Percentiles rank a stretch among this genome's conserved stretches.
Evolutionary conservation across 2,329 filamentous ascomycete species (phyloP).

Genomic region (Neoscytalidium dimidiatum): DNA sequence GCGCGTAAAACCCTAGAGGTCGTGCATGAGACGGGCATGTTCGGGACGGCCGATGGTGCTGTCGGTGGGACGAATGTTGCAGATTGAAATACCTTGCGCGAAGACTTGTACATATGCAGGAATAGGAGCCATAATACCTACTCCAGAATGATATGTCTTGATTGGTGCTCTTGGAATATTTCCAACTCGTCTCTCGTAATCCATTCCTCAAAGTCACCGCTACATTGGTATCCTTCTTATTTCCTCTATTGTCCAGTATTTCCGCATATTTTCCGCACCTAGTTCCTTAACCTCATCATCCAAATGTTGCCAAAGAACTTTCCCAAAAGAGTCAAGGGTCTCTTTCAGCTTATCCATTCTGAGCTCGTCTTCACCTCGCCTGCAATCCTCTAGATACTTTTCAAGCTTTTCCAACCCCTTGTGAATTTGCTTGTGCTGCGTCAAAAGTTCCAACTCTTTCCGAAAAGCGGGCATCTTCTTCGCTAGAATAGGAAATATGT

Average conservation of each 20-base stretch:
- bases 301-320: slow-evolving; percentile 78
- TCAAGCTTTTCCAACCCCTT: slow-evolving; percentile 68
- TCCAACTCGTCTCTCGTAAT: not conserved
- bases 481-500: slow-evolving; percentile 79
- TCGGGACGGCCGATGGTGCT: not conserved
- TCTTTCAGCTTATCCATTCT: slow-evolving; percentile 61
- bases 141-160: not conserved
- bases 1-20: not conserved
- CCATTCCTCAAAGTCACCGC: not conserved
- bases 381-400: slow-evolving; percentile 65
- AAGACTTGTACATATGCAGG: not conserved
- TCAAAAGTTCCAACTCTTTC: slow-evolving; percentile 64
- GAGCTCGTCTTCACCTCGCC: slow-evolving; percentile 62
- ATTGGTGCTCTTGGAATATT: not conserved
- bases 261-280: slow-evolving; percentile 84
- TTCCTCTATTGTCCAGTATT: slow-evolving; percentile 77
- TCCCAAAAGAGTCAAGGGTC: slow-evolving; percentile 76
- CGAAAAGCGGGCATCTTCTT: slow-evolving; percentile 77
- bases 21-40: not conserved
- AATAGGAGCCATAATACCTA: no score
- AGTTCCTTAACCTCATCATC: slow-evolving; percentile 80
- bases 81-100: not conserved
- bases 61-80: not conserved
- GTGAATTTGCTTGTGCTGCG: slow-evolving; percentile 80
- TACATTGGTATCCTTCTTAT: slow-evolving; percentile 70